Evolutionary conservation across 768 basidiomycete genomes (phyloP).

Genomic region (Xerocomellus dryophilus): DNA sequence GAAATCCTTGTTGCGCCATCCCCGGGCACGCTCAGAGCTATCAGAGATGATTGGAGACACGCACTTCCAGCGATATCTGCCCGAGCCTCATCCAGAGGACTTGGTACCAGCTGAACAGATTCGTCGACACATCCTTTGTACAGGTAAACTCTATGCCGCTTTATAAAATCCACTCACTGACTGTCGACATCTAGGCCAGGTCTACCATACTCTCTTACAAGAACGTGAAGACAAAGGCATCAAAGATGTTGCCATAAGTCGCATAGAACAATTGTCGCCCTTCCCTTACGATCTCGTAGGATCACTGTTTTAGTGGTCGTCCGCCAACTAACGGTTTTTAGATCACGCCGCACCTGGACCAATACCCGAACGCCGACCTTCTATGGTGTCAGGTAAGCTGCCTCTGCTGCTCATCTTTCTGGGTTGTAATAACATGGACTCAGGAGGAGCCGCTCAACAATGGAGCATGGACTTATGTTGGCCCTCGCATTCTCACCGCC

Average conservation of each 20-base stretch:
- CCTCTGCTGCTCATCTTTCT: neutral
- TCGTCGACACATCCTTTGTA: slow-evolving; percentile 88
- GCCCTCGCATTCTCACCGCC: slow-evolving; percentile 91
- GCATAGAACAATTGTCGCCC: slow-evolving; percentile 93
- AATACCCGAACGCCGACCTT: slow-evolving; percentile 91
- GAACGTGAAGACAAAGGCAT: slow-evolving; percentile 90
- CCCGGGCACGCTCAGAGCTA: slow-evolving; percentile 82
- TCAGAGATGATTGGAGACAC: slow-evolving; percentile 88
- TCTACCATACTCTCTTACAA: slow-evolving; percentile 84
- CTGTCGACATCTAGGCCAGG: slow-evolving; percentile 60
- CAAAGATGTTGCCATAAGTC: slow-evolving; percentile 90
- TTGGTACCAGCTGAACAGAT: slow-evolving; percentile 82
- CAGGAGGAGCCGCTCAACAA: slow-evolving; percentile 96
- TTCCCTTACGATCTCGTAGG: slow-evolving; percentile 93
- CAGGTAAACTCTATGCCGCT: slow-evolving; percentile 41
- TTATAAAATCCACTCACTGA: neutral
- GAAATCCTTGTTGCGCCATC: slow-evolving; percentile 92
- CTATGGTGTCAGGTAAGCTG: slow-evolving; percentile 80
- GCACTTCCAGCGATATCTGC: slow-evolving; percentile 90
- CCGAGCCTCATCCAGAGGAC: slow-evolving; percentile 70
- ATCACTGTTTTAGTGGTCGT: slow-evolving; percentile 6
- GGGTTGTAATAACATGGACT: slow-evolving; percentile 5
- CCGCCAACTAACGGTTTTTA: slow-evolving; percentile 29
- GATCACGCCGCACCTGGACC: slow-evolving; percentile 92
- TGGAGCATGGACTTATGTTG: slow-evolving; percentile 96